Base-by-base conservation (phyloP, 352 stramenopile species). In the Phytophthora palmivora region DNA sequence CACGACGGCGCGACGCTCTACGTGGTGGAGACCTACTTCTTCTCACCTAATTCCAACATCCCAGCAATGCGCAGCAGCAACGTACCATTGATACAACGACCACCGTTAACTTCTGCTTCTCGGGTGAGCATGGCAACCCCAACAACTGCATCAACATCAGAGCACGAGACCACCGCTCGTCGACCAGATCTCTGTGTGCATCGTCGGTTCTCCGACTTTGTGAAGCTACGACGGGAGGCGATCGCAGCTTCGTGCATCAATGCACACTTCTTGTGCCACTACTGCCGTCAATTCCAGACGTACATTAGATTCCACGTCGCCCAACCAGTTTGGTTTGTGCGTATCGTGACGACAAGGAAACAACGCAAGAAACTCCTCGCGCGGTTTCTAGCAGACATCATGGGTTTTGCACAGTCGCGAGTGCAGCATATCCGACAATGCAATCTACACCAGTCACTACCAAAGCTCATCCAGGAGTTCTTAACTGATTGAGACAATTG, bases 271-370 rank as follows among this genome's bases (percentile, higher is more conserved):
- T 16, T 76, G 50, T 88, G 79, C 26, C 64, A 58, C 11, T 84
- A 80, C 58, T 88, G 79, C 61, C 63, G 68, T 38, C 63, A 71
- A 33, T 78, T 86, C 45, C 63, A 77, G 56, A 67, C 72, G 26
- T 72, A 78, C 61, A 24, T 74, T 24, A 65, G 74, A 6, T 87
- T 85, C 70, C 67, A 67, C 39, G 38, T 59, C 15, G 38, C 60
- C 0, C 74, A 88, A 60, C 79, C 79, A 9, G 34, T 69, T 18
- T 61, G 71, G 51, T 18, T 84, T 15, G 57, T 76, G 51, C 79
- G 69, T 22, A 9, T 81, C 12, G 39, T 57, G 55, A 59, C 62
- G 41, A 49, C 26, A 54, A 56, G 58, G 45, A 74, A 76, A 33
- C 51, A 74, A 28, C 72, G 76, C 37, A 82, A 74, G 54, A 74